phyloP scores from a whole-genome alignment of 768 basidiomycete genomes.

The Pulveroboletus sp. region DNA sequence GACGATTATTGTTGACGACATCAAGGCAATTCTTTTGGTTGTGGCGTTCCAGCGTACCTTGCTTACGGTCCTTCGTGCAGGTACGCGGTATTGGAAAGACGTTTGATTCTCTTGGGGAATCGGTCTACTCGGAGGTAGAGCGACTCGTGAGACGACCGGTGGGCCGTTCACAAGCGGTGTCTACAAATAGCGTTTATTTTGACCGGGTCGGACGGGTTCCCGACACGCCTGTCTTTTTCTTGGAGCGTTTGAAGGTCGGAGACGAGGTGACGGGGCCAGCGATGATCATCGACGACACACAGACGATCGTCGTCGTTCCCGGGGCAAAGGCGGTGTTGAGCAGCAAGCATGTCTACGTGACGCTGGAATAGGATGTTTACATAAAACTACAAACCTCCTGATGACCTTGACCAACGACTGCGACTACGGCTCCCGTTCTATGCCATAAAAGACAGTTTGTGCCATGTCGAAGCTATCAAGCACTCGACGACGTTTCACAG shows the following conservation, averaged over 20 bases:
- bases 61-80: constrained; percentile 28
- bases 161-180: constrained; percentile 42
- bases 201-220: constrained; percentile 71
- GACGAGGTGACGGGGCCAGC: constrained; percentile 79
- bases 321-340: constrained; percentile 62
- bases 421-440: not conserved
- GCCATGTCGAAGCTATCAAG: not conserved
- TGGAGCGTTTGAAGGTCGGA: constrained; percentile 63
- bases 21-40: constrained; percentile 53
- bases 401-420: not conserved
- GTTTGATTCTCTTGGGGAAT: constrained; percentile 72
- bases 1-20: constrained; percentile 81
- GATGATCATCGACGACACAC: constrained; percentile 92
- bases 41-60: not conserved
- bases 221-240: constrained; percentile 74
- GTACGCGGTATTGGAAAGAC: constrained; percentile 91
- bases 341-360: constrained; percentile 62
- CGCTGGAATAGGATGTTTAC: constrained; percentile 28
- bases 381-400: not conserved
- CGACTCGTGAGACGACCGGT: constrained; percentile 41
- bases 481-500: not conserved
- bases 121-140: constrained; percentile 72
- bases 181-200: constrained; percentile 71
- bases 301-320: constrained; percentile 87
- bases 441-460: too few species aligned